phyloP scores from a whole-genome alignment of 768 basidiomycete species.

The Inosperma sp. region DNA sequence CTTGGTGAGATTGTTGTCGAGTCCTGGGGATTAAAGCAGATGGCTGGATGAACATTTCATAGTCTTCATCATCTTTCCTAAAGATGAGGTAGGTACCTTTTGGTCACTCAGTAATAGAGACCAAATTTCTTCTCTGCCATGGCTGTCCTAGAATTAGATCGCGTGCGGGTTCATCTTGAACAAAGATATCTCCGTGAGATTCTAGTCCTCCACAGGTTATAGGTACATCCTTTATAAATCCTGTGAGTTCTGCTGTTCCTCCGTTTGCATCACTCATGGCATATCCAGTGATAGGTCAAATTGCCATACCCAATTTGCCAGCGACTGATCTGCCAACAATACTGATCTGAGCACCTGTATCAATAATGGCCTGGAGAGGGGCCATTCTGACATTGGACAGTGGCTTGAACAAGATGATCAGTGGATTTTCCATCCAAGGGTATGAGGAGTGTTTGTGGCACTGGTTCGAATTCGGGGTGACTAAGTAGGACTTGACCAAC shows the following conservation, averaged over 20 bases:
- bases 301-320: no score
- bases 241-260: neutral
- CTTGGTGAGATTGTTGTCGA: neutral
- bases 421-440: neutral
- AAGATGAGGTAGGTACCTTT: slow-evolving; percentile 9
- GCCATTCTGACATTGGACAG: no score
- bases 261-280: no score
- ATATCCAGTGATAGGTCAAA: no score
- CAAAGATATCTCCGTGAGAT: slow-evolving; percentile 21
- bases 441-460: neutral
- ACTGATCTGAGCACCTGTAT: no score
- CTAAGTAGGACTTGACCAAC: neutral
- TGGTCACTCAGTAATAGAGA: neutral
- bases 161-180: slow-evolving; percentile 7
- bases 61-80: slow-evolving; percentile 9
- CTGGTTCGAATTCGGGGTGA: neutral
- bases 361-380: no score
- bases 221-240: neutral
- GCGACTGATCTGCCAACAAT: no score
- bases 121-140: slow-evolving; percentile 9
- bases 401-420: no score
- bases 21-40: neutral
- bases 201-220: slow-evolving; percentile 7
- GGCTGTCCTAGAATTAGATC: slow-evolving; percentile 9
- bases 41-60: neutral